Evolutionary conservation across 495 filamentous ascomycete genomes (phyloP).

Genomic region (Penicillium herquei): DNA sequence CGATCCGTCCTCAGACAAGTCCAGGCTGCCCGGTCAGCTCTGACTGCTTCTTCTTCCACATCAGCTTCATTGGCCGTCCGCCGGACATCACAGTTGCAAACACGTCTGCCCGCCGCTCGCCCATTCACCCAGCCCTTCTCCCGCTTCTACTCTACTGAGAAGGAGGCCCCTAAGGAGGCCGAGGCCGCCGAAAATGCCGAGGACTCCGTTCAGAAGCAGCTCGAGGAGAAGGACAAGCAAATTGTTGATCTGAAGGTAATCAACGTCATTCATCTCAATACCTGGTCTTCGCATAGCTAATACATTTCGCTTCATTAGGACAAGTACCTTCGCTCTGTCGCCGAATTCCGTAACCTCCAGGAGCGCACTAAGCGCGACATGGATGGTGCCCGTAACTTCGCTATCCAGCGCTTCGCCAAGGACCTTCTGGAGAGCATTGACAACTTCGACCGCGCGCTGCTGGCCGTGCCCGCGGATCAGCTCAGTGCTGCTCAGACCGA

Average conservation of each 20-base stretch:
- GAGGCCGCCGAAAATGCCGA: conserved; percentile 38
- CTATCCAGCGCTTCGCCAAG: conserved; percentile 89
- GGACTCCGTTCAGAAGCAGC: conserved; percentile 56
- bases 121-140: conserved; percentile 27
- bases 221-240: conserved; percentile 84
- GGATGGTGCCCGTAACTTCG: conserved; percentile 82
- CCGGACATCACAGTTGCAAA: conserved; percentile 39
- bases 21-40: conserved; percentile 39
- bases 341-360: conserved; percentile 96
- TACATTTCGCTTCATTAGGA: conserved; percentile 56
- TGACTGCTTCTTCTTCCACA: conserved; percentile 31
- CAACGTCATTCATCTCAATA: conserved; percentile 1
- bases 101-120: conserved; percentile 31
- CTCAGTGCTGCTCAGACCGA: conserved; percentile 49
- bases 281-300: not conserved
- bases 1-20: conserved; percentile 44
- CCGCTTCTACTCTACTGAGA: conserved; percentile 46
- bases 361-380: conserved; percentile 90
- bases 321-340: conserved; percentile 86
- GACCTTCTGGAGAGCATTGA: conserved; percentile 93
- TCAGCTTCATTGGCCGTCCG: conserved; percentile 32
- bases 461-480: conserved; percentile 71
- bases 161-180: conserved; percentile 27
- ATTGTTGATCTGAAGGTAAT: conserved; percentile 80
- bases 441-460: conserved; percentile 91